Evolutionary conservation across 2,329 filamentous ascomycete species (phyloP), one percentile per base, ranked within the genome.

Genomic region (Alternaria alternata): DNA sequence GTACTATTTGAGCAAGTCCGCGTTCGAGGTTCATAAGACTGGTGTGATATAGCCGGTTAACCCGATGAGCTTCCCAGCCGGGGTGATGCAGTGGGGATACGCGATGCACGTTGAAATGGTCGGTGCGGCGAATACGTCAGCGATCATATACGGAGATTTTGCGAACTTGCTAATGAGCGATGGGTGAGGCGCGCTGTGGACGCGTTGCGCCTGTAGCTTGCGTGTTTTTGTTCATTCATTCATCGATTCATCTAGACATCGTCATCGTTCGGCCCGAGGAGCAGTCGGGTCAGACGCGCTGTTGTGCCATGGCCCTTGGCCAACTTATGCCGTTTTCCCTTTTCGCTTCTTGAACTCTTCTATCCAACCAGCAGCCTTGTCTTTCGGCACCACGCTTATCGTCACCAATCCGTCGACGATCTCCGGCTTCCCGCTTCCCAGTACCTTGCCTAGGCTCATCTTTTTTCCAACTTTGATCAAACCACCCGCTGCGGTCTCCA

Each of bases 391-490:
- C 1, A 98, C 88, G 74, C 92, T 93, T 30, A 99, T 88, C 74
- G 84, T 88, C 24, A 98, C 87, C 64, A 98, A 80, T 30, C 92
- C 91, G 79, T 99, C 94, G 47, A 96, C 88, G 9, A 99, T 85
- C 80, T 96, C 94, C 7, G 96, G 88, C 73, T 91, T 93, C 7
- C 91, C 93, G 8, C 87, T 87, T 8, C 84, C 84, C 64, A 98
- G 79, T 30, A 94, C 86, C 81, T 93, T 91, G 51, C 93, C 79
- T 68, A 98, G 78, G 20, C 87, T 83, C 65, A 95, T 85, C 75
- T 94, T 95, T 85, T 92, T 94, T 48, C 95, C 94, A 22, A 94
- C 89, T 81, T 96, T 97, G 71, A 97, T 87, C 70, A 99, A 78
- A 0, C 94, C 93, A 0, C 93, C 93, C 0, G 84, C 82, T 4